A percentile compares a stretch with the other conserved stretches of the same genome.
phyloP scores from a whole-genome alignment of 2,329 filamentous ascomycete genomes.

The Dichotomopilus funicola region DNA sequence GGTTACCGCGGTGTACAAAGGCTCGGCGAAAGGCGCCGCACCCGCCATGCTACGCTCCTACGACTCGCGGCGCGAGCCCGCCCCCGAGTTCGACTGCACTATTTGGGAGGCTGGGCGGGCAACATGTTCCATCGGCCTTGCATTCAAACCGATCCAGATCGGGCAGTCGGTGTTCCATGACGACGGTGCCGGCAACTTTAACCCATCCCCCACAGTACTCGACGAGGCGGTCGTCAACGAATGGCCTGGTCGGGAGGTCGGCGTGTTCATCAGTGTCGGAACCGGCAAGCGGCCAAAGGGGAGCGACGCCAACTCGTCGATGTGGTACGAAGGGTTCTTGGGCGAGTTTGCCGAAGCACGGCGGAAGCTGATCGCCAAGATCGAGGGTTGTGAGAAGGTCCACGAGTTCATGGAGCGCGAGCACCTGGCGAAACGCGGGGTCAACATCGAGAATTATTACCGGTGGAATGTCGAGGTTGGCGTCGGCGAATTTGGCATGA shows the following conservation, averaged over 20 bases:
- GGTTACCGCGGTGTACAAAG: constrained; percentile 85
- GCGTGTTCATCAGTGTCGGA: constrained; percentile 89
- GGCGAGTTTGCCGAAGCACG: constrained; percentile 90
- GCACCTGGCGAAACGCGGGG: constrained; percentile 66
- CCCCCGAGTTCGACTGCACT: constrained; percentile 86
- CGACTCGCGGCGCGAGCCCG: constrained; percentile 85
- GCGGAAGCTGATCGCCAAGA: constrained; percentile 77
- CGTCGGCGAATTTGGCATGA: constrained; percentile 97
- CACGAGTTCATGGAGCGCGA: constrained; percentile 81
- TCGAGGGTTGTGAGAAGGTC: constrained; percentile 88
- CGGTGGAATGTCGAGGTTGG: constrained; percentile 95
- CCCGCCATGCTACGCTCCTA: constrained; percentile 83
- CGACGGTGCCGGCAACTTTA: constrained; percentile 86
- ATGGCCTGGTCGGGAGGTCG: constrained; percentile 89
- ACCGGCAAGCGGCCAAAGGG: constrained; percentile 72
- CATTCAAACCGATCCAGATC: constrained; percentile 92
- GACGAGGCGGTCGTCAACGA: constrained; percentile 90
- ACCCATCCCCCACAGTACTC: constrained; percentile 75
- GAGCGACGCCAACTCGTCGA: constrained; percentile 62
- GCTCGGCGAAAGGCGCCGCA: constrained; percentile 60
- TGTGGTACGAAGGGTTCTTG: constrained; percentile 93
- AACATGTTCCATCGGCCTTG: constrained; percentile 83
- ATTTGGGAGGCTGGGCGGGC: constrained; percentile 97
- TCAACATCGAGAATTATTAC: constrained; percentile 87
- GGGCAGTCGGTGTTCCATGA: constrained; percentile 93